Base-by-base conservation (phyloP, 352 stramenopile species). In the Pythium apleroticum region DNA sequence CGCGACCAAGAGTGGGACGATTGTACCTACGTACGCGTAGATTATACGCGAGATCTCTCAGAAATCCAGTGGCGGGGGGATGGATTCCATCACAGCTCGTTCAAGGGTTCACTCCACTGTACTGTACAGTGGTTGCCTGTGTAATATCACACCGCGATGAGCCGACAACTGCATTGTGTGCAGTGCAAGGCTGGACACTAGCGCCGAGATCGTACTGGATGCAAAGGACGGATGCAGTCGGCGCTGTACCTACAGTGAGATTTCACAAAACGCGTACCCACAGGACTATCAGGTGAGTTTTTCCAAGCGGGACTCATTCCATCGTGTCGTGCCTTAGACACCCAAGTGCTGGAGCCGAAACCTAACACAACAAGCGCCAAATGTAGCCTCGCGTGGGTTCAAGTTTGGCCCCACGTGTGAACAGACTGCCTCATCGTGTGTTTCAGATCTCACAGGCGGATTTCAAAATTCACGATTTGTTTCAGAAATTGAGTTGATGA, bases 1-100 rank as follows among this genome's bases (percentile, higher is more conserved):
- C 3, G 39, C 15, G 4, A n/a, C 37, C 17, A 24, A 48, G 39
- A 48, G 39, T 48, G 39, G 39, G 17, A 48, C 17, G 7, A 24
- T 48, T 9, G 39, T 7, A 24, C 39, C 8, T 48, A 20, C 39
- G n/a, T 20, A 48, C n/a, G 17, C 15, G 15, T 10, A 48, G 15
- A 48, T 48, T 20, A 48, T 48, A 48, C 39, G 39, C 39, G 39
- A 48, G 39, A 48, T 48, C 39, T 48, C 39, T 48, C 39, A 25
- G 12, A 48, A 48, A 48, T 48, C 39, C 4, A 48, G 39, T 20
- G 9, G 39, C 39, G 39, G 11, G 33, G 33, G 33, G 30, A 33
- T 33, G 30, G 30, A 33, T 5, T 9, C 10, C 5, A 33, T 33
- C 30, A 5, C 5, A 5, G 30, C 30, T 4, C 33, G 6, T 39